Percentiles rank a stretch among this genome's conserved stretches.
Evolutionary conservation across 805 yeast genomes (phyloP).

Genomic region (Candida succiphila): DNA sequence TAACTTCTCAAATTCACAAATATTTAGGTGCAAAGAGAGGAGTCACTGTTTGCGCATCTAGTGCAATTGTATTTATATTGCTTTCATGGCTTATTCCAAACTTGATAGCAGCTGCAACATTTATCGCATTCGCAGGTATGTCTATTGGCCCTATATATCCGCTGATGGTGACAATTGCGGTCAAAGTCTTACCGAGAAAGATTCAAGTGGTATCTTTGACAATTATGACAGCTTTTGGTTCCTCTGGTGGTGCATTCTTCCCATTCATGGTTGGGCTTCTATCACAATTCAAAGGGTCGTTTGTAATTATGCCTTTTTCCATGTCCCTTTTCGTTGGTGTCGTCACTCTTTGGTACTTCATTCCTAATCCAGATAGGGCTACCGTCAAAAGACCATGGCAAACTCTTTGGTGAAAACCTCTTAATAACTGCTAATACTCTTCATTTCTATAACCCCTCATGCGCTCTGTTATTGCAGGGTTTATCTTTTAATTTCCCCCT

Average conservation of each 20-base stretch:
- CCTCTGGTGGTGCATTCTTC: constrained; percentile 47
- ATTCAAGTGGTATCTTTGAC: constrained; percentile 41
- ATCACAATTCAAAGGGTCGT: constrained; percentile 35
- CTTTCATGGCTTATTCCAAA: constrained; percentile 40
- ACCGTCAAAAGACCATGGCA: constrained; percentile 16
- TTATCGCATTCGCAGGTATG: constrained; percentile 42
- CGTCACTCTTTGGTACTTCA: constrained; percentile 27
- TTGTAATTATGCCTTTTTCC: constrained; percentile 38
- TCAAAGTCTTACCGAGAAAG: constrained; percentile 37
- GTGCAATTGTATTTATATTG: constrained; percentile 27
- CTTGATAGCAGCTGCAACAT: constrained; percentile 34
- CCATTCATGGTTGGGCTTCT: constrained; percentile 44
- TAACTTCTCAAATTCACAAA: constrained; percentile 31
- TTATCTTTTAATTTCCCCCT: no score
- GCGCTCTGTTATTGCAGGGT: no score
- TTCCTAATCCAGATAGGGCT: constrained; percentile 34
- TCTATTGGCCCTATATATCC: constrained; percentile 61
- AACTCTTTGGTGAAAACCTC: constrained; percentile 7
- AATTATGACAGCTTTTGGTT: constrained; percentile 44
- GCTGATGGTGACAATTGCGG: constrained; percentile 35
- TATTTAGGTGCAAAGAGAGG: constrained; percentile 35
- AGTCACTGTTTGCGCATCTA: constrained; percentile 23
- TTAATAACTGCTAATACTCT: no score
- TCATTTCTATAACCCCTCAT: no score
- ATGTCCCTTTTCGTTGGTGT: constrained; percentile 26